phyloP scores from a whole-genome alignment of 495 filamentous ascomycete species.

The Aspergillus olivimuriae region DNA sequence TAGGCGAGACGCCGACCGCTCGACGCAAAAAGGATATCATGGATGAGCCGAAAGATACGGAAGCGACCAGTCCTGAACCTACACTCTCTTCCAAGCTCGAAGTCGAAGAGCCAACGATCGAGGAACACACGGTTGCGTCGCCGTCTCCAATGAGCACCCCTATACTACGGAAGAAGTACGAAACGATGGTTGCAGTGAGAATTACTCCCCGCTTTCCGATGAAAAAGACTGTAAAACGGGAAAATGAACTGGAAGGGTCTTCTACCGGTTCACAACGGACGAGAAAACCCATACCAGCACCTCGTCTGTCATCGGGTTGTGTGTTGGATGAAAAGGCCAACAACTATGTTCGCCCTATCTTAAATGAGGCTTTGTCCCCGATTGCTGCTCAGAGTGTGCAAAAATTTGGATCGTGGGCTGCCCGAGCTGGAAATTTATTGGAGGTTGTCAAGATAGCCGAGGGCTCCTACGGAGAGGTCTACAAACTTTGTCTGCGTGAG shows the following conservation, averaged over 20 bases:
- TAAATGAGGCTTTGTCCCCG: constrained; percentile 33
- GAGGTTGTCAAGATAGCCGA: constrained; percentile 44
- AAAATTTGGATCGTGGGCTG: constrained; percentile 38
- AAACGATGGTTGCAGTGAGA: constrained; percentile 31
- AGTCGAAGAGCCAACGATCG: not conserved
- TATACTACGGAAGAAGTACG: constrained; percentile 6
- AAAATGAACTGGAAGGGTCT: not conserved
- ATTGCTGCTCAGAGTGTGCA: constrained; percentile 34
- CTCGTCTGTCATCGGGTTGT: constrained; percentile 29
- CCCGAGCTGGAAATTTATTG: constrained; percentile 34
- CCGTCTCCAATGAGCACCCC: constrained; percentile 3
- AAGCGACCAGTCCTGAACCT: not conserved
- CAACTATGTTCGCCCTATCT: constrained; percentile 33
- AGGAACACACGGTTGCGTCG: constrained; percentile 1
- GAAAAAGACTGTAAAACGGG: not conserved
- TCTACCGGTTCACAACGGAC: constrained; percentile 3
- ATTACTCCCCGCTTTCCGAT: constrained; percentile 9
- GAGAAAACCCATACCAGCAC: constrained; percentile 13
- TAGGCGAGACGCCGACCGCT: constrained; percentile 14
- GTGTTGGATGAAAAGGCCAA: constrained; percentile 32
- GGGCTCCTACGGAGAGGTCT: constrained; percentile 48
- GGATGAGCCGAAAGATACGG: not conserved
- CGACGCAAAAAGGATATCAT: not conserved
- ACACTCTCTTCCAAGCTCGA: not conserved
- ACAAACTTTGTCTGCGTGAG: constrained; percentile 37